These are phyloP conservation scores for Sarocladiaceae sp. DNA, from an alignment of 2,329 filamentous ascomycete species.

Conservation along the genomic window DNA sequence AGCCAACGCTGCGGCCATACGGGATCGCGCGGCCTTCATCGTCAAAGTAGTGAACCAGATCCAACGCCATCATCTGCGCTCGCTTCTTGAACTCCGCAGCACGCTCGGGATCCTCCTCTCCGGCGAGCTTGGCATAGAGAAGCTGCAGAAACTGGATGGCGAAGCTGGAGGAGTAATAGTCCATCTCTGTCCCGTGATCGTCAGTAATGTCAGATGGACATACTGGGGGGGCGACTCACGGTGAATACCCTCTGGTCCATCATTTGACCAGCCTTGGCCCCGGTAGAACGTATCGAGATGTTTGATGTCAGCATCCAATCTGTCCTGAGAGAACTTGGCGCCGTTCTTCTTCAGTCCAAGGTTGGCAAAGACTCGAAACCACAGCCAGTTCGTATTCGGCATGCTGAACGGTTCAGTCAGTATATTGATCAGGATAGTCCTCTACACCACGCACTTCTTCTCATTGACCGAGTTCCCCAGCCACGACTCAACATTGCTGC, in stretches of 20 bases:
- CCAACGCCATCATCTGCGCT: constrained; percentile 59
- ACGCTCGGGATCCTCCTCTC: constrained; percentile 57
- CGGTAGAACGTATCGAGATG: constrained; percentile 76
- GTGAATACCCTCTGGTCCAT: constrained; percentile 70
- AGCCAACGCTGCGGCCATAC: constrained; percentile 71
- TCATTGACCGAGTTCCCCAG: constrained; percentile 70
- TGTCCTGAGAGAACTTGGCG: constrained; percentile 61
- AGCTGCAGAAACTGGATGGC: constrained; percentile 77
- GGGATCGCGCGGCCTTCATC: constrained; percentile 65
- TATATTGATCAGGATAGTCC: neutral
- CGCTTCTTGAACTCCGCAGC: constrained; percentile 64
- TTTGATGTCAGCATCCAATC: constrained; percentile 67
- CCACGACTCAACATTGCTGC: constrained; percentile 63
- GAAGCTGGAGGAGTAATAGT: constrained; percentile 78
- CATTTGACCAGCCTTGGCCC: constrained; percentile 77
- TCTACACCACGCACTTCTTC: constrained; percentile 48
- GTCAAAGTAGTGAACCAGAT: constrained; percentile 72
- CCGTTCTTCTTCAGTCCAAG: constrained; percentile 70
- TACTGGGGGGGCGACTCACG: constrained; percentile 31
- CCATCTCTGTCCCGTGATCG: constrained; percentile 51
- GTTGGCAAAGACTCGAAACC: constrained; percentile 82
- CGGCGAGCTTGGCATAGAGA: constrained; percentile 66
- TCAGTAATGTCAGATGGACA: neutral
- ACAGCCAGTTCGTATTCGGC: constrained; percentile 63
- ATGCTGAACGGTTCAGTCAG: constrained; percentile 54